A percentile compares a stretch with the other conserved stretches of the same genome.
These are phyloP conservation scores for Malus domestica DNA, from an alignment of 306 rosid species.

Conservation along the genomic window ASM211411v1 NC_041790.1:2151001-2151500, in stretches of 20 bases:
- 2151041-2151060: slow-evolving; percentile 63
- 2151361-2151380: background rate
- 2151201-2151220: background rate
- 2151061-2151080: slow-evolving; percentile 47
- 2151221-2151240: background rate
- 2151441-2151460: background rate
- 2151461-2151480: background rate
- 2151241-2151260: slow-evolving; percentile 1
- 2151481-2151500: background rate
- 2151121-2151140: slow-evolving; percentile 20
- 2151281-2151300: slow-evolving; percentile 90
- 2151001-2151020: slow-evolving; percentile 95
- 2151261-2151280: slow-evolving; percentile 63
- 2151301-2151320: slow-evolving; percentile 94
- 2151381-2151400: background rate
- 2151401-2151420: background rate
- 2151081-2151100: slow-evolving; percentile 24
- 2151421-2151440: background rate
- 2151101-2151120: slow-evolving; percentile 18
- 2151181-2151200: slow-evolving; percentile 32
- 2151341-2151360: slow-evolving; percentile 8
- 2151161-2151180: slow-evolving; percentile 64
- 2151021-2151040: slow-evolving; percentile 61
- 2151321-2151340: slow-evolving; percentile 90
- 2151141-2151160: slow-evolving; percentile 36